Evolutionary conservation across 1,139 yeast species (phyloP), one percentile per base, ranked within the genome.

Genomic region (Arxiozyma telluris): DNA sequence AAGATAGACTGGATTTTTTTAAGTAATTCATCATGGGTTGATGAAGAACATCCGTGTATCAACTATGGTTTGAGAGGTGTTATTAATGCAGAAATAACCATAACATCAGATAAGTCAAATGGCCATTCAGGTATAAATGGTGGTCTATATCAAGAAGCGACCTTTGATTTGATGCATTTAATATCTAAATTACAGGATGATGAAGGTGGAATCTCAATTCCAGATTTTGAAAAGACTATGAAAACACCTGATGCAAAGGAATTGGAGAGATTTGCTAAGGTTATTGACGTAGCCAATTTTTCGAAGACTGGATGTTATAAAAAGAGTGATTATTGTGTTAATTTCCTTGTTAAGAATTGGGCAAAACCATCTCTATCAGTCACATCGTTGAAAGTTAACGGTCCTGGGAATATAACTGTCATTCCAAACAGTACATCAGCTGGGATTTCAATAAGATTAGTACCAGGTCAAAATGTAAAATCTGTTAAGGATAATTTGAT

Each of bases 81-180:
- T 7, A 77, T 93, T 42, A 87, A 89, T 68, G 86, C 90, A 1
- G 75, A 83, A n/a, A 79, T 93, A 2, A 81, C 80, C 44, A 76
- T 93, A 18, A 73, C 75, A 53, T 83, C 91, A 51, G 89, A 81
- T 56, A 78, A 77, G 57, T 96, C 96, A 1, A 98, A 93, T 70
- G 76, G 96, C 57, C 98, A 93, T 65, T 89, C 97, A 0, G 98
- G 98, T 57, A 95, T 93, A 18, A 96, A 91, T 71, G 98, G 98
- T 49, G 98, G 98, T 56, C 84, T 86, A 11, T 80, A 82, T 61
- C 77, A 86, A 55, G 98, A 93, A 62, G 98, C 98, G 1, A 83
- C 95, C 0, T 81, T 88, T 74, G 98, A 93, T 65, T 71, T 93
- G 66, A 78, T 91, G 51, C 85, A 84, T 56, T 65, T 91, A 20